These are phyloP conservation scores for Cercophora newfieldiana DNA, from an alignment of 495 filamentous ascomycete species.

Conservation along the genomic window DNA sequence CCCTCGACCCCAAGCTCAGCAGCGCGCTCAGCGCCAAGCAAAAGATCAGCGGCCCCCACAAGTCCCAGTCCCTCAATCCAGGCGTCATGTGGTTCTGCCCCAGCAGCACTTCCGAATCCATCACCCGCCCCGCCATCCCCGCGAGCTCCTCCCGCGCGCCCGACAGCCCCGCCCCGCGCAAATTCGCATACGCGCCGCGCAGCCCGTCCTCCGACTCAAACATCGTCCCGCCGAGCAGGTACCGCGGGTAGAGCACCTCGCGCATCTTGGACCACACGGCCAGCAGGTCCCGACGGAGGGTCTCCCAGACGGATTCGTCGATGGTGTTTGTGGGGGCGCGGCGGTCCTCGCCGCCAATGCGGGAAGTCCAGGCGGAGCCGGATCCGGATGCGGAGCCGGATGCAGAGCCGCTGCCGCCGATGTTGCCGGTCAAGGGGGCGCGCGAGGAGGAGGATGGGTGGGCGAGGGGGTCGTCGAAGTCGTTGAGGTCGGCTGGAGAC, in stretches of 20 bases:
- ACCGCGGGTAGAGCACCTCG: constrained; percentile 96
- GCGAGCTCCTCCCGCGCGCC: constrained; percentile 64
- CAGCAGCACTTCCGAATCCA: constrained; percentile 65
- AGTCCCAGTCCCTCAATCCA: constrained; percentile 91
- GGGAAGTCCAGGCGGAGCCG: constrained; percentile 67
- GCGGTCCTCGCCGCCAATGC: constrained; percentile 93
- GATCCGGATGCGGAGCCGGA: constrained; percentile 30
- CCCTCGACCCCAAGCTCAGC: constrained; percentile 71
- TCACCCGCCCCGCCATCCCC: constrained; percentile 57
- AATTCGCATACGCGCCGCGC: constrained; percentile 53
- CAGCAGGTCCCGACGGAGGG: constrained; percentile 82
- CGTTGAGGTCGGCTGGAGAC: constrained; percentile 70
- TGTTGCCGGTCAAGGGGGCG: constrained; percentile 78
- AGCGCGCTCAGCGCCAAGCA: constrained; percentile 85
- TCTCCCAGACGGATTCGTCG: constrained; percentile 96
- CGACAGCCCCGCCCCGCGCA: constrained; percentile 48
- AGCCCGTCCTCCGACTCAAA: constrained; percentile 57
- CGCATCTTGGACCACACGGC: constrained; percentile 98
- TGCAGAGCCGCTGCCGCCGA: constrained; percentile 52
- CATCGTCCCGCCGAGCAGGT: constrained; percentile 80
- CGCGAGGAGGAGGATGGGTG: constrained; percentile 58
- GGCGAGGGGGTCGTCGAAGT: constrained; percentile 85
- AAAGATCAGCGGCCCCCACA: constrained; percentile 95
- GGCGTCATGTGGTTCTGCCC: constrained; percentile 79
- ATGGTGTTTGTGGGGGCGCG: constrained; percentile 89